phyloP scores from a whole-genome alignment of 371 early-diverging fungal genomes.

The Rhizopus microsporus region DNA sequence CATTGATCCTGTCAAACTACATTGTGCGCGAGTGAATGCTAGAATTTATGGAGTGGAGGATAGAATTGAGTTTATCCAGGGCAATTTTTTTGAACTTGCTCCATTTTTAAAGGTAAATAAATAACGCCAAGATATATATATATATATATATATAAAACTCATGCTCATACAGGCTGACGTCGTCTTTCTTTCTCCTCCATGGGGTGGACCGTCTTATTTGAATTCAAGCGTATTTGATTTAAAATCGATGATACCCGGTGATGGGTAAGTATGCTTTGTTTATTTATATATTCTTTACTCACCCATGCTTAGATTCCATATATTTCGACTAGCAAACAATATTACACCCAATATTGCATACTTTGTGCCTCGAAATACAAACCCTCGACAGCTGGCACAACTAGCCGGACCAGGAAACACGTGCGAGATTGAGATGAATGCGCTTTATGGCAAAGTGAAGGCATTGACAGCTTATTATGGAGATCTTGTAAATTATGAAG shows the following conservation, averaged over 20 bases:
- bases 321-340: conserved; percentile 62
- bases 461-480: conserved; percentile 76
- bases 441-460: conserved; percentile 61
- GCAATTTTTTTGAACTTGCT: conserved; percentile 78
- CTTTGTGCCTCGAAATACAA: conserved; percentile 84
- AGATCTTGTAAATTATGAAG: conserved; percentile 43
- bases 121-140: neutral
- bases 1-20: conserved; percentile 77
- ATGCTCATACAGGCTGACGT: conserved; percentile 70
- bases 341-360: conserved; percentile 80
- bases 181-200: conserved; percentile 93
- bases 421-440: conserved; percentile 78
- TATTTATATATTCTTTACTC: conserved; percentile 1
- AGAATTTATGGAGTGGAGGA: conserved; percentile 88
- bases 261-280: conserved; percentile 61
- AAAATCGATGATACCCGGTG: conserved; percentile 70
- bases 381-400: conserved; percentile 53
- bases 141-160: conserved; percentile 7
- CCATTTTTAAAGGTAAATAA: conserved; percentile 51
- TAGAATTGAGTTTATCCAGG: conserved; percentile 88
- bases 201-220: conserved; percentile 78
- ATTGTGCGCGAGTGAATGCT: conserved; percentile 87
- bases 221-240: conserved; percentile 61
- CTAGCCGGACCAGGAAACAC: conserved; percentile 53
- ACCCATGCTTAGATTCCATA: conserved; percentile 41